Conservation (phyloP, 768 basidiomycete species). For the Chalciporus chontae region DNA sequence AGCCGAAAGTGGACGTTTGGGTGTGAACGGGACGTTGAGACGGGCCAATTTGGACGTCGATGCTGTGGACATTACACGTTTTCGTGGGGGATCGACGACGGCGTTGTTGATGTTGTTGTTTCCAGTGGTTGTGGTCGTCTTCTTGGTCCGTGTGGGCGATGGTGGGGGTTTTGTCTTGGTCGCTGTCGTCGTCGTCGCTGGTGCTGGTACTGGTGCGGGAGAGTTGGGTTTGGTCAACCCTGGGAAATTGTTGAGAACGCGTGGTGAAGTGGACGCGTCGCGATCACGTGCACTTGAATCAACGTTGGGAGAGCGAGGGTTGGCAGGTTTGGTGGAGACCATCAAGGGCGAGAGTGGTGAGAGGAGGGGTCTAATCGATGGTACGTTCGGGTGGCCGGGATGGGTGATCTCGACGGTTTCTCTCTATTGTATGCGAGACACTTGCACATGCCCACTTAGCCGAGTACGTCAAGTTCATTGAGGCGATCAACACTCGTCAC, state of each 20-base stretch:
- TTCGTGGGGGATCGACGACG: neutral
- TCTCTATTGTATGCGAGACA: no score
- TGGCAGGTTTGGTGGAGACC: constrained; percentile 1
- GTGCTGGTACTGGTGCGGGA: neutral
- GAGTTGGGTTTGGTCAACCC: constrained; percentile 24
- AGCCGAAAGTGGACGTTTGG: constrained; percentile 47
- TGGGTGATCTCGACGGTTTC: no score
- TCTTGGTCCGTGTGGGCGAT: neutral
- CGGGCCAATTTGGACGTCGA: constrained; percentile 38
- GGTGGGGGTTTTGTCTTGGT: neutral
- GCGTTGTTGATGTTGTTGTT: constrained; percentile 3
- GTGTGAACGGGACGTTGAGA: constrained; percentile 46
- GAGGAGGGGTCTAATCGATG: no score
- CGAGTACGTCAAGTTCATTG: no score
- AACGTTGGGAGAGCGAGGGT: neutral
- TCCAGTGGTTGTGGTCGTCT: neutral
- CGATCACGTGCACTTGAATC: constrained; percentile 22
- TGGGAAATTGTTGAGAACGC: constrained; percentile 28
- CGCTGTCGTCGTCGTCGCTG: constrained; percentile 5
- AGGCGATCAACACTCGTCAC: no score
- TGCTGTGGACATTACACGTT: constrained; percentile 15
- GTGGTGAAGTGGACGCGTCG: constrained; percentile 23
- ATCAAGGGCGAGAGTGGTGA: neutral
- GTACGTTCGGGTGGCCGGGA: no score
- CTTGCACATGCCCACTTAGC: no score